Evolutionary conservation across 2,329 filamentous ascomycete genomes (phyloP).

Genomic region (Monosporascus sp.): DNA sequence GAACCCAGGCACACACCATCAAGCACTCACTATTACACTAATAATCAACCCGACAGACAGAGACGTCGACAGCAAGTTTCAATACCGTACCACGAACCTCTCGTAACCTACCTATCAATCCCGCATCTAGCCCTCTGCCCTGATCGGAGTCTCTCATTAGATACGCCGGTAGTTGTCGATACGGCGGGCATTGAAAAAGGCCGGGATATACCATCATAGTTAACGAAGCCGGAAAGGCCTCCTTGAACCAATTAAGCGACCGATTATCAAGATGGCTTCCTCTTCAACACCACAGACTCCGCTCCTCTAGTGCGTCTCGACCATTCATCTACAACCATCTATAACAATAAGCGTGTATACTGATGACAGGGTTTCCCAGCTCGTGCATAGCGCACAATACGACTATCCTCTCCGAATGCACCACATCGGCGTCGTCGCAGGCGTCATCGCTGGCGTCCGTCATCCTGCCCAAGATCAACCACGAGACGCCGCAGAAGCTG

Average conservation of each 20-base stretch:
- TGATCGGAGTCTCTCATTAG: no score
- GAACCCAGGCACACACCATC: no score
- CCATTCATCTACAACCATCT: no score
- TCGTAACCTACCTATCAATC: no score
- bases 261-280: conserved; percentile 55
- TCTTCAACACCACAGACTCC: conserved; percentile 63
- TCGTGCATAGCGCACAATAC: conserved; percentile 91
- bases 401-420: conserved; percentile 91
- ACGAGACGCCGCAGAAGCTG: conserved; percentile 75
- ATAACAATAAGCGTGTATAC: no score
- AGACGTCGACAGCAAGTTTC: no score
- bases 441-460: conserved; percentile 85
- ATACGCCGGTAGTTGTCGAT: no score
- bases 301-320: conserved; percentile 62
- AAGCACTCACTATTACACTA: no score
- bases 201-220: not conserved
- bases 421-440: conserved; percentile 74
- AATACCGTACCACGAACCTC: no score
- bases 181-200: no score
- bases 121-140: no score
- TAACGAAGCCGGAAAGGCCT: not conserved
- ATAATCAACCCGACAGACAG: no score
- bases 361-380: conserved; percentile 39
- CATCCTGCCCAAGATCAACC: conserved; percentile 91
- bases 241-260: not conserved